Evolutionary conservation across 208 protist genomes (phyloP), one percentile per base, ranked within the genome.

Genomic region (Crithidia sp.): DNA sequence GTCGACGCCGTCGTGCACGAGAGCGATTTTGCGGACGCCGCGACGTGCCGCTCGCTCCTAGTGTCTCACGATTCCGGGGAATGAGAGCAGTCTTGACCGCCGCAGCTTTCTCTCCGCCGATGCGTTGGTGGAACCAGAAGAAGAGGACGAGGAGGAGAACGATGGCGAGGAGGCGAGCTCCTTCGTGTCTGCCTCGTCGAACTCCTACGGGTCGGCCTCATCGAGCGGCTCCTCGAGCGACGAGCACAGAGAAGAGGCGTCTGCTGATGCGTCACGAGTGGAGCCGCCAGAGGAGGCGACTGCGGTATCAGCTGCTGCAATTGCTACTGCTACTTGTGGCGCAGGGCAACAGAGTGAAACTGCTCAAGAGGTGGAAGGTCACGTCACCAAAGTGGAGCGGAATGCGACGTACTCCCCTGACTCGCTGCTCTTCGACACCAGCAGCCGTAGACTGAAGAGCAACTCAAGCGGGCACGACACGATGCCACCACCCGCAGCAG

Each of bases 21-120:
- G 4, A 8, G 45, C 7, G 28, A 14, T 37, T 14, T 5, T 8
- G 28, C n/a, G 10, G 7, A 5, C 3, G 36, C 5, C 37, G 19
- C 50, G 10, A 50, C 17, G n/a, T 52, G 61, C 65, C 4, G 9
- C 12, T 61, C 53, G 3, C 39, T 8, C 17, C 10, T n/a, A 2
- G 3, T 61, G 0, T 19, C 50, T 4, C 56, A 53, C 3, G 65
- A 40, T 54, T 70, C 65, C 65, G 12, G 39, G 19, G 19, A 50
- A 40, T 54, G 54, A 47, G 7, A 53, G 65, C 43, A 61, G 65
- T 37, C 53, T 61, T 5, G 65, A 61, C 13, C 41, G 43, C 41
- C 52, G 65, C 4, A 61, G 53, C 28, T 59, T 61, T n/a, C n/a
- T 70, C 19, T 70, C 65, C 8, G 53, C 53, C 10, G 53, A 70